Evolutionary conservation across 2,329 filamentous ascomycete genomes (phyloP).

Genomic region (Ophiosphaerella narmari): DNA sequence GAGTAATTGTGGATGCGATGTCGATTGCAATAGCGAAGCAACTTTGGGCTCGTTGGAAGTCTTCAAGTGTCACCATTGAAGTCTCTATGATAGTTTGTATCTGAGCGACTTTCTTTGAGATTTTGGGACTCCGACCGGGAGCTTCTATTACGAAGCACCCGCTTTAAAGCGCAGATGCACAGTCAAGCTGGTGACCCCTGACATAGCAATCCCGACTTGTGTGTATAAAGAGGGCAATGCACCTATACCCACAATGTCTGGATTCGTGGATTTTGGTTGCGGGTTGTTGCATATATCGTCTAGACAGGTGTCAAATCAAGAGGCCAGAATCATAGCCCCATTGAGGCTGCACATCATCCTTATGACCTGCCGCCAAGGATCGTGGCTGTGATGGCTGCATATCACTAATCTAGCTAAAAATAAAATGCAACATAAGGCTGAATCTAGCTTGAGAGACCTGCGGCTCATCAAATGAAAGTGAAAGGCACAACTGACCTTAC

Average conservation of each 20-base stretch:
- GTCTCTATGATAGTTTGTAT: not conserved
- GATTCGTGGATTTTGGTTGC: not conserved
- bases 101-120: not conserved
- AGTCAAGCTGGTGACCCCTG: too few species aligned
- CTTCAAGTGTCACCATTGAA: not conserved
- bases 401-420: too few species aligned
- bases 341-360: not conserved
- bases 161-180: too few species aligned
- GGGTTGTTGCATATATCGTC: not conserved
- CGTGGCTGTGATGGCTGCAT: too few species aligned
- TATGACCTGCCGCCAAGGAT: too few species aligned
- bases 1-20: slow-evolving; percentile 1
- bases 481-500: too few species aligned
- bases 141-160: too few species aligned
- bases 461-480: too few species aligned
- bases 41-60: slow-evolving; percentile 5
- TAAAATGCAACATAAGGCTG: too few species aligned
- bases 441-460: too few species aligned
- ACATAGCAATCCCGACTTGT: not conserved
- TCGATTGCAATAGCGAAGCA: slow-evolving; percentile 6
- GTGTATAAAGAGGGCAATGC: not conserved
- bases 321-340: not conserved
- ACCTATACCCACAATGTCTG: slow-evolving; percentile 4
- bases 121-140: not conserved
- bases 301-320: not conserved